phyloP scores from a whole-genome alignment of 2,329 filamentous ascomycete species.

The Rosellinia necatrix region DNA sequence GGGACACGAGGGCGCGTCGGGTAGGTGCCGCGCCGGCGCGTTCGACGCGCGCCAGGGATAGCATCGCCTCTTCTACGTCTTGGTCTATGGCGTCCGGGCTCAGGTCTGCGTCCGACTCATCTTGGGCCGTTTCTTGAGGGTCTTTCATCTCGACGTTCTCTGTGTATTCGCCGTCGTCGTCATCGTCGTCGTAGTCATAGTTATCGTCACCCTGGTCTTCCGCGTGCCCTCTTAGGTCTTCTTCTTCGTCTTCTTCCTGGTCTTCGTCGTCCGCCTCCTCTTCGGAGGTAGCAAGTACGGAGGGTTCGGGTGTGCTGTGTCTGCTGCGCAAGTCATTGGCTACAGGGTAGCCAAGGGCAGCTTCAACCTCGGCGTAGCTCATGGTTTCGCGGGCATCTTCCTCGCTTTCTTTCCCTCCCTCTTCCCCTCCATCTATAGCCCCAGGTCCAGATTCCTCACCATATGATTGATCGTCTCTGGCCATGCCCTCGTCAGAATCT shows the following conservation, averaged over 20 bases:
- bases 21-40: slow-evolving; percentile 23
- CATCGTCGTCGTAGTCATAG: no score
- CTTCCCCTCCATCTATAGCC: slow-evolving; percentile 16
- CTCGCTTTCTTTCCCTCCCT: slow-evolving; percentile 24
- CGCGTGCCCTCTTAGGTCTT: slow-evolving; percentile 20
- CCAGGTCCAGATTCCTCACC: not conserved
- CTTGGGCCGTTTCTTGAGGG: slow-evolving; percentile 27
- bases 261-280: slow-evolving; percentile 17
- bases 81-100: slow-evolving; percentile 18
- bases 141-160: slow-evolving; percentile 28
- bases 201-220: no score
- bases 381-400: slow-evolving; percentile 38
- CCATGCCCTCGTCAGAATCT: not conserved
- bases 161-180: not conserved
- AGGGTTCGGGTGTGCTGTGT: not conserved
- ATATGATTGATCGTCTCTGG: not conserved
- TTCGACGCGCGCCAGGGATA: slow-evolving; percentile 26
- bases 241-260: not conserved
- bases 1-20: slow-evolving; percentile 25
- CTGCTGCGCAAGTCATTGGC: not conserved
- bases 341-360: slow-evolving; percentile 39
- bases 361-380: slow-evolving; percentile 52
- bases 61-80: slow-evolving; percentile 37
- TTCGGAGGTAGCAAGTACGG: slow-evolving; percentile 6
- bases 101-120: slow-evolving; percentile 33